Evolutionary conservation across 176 grass and related monocot genomes (phyloP).

Genomic region (Aegilops bicornis): DNA sequence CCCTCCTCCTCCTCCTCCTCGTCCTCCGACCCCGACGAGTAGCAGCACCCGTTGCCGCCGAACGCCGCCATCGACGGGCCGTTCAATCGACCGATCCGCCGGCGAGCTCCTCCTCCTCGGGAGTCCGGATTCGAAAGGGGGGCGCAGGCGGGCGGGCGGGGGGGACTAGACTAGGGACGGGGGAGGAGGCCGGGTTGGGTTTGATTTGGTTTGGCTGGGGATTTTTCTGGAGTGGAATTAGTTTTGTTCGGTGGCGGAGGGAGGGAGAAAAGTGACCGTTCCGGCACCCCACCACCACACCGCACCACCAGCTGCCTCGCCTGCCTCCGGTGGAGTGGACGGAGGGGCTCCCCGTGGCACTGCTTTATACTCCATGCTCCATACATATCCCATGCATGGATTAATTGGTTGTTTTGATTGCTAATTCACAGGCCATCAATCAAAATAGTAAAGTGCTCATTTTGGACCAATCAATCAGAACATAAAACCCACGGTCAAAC

Average conservation of each 20-base stretch:
- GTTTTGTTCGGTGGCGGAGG: not conserved
- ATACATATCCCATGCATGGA: not conserved
- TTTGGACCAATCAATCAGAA: not conserved
- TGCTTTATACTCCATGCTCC: not conserved
- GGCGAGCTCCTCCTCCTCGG: not conserved
- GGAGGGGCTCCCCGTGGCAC: not conserved
- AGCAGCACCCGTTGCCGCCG: conserved; percentile 13
- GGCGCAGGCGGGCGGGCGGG: not conserved
- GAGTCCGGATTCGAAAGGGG: conserved; percentile 23
- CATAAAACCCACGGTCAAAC: not conserved
- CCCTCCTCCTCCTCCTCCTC: conserved; percentile 79
- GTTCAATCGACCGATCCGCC: not conserved
- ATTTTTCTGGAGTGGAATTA: not conserved
- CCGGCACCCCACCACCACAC: conserved; percentile 21
- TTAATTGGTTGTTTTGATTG: not conserved
- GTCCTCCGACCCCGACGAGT: conserved; percentile 50
- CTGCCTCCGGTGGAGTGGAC: not conserved
- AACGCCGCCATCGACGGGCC: conserved; percentile 18
- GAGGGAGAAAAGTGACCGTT: conserved; percentile 37
- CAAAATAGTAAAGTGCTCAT: not conserved
- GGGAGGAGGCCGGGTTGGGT: not conserved
- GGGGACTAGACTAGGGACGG: too few species aligned
- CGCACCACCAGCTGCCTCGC: conserved; percentile 17
- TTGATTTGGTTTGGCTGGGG: not conserved
- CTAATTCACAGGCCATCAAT: not conserved